Conservation (phyloP, 805 yeast species). For the Metschnikowia peoriensis region DNA sequence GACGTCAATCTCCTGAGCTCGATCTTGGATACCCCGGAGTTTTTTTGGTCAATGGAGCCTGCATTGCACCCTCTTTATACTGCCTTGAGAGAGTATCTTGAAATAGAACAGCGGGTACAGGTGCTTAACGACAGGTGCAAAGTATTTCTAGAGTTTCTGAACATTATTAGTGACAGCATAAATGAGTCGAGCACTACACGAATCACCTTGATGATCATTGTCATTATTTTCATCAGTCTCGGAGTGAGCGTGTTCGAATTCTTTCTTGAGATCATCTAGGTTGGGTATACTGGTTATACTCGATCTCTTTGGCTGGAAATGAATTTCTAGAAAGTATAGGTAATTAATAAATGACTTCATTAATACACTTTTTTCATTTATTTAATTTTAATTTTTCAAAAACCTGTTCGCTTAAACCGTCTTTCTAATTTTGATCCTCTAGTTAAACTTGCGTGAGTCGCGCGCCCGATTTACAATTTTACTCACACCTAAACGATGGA, state of each 20-base stretch:
- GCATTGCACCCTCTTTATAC: constrained; percentile 88
- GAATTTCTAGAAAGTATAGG: not conserved
- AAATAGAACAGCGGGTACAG: constrained; percentile 91
- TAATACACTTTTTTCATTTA: not conserved
- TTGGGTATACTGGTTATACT: constrained; percentile 5
- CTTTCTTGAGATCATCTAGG: constrained; percentile 47
- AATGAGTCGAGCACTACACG: constrained; percentile 91
- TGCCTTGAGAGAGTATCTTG: constrained; percentile 89
- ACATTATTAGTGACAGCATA: constrained; percentile 88
- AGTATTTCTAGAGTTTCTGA: constrained; percentile 90
- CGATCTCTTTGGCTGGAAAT: not conserved
- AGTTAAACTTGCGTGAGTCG: not conserved
- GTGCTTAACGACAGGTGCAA: constrained; percentile 92
- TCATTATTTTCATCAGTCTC: constrained; percentile 75
- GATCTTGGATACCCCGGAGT: constrained; percentile 92
- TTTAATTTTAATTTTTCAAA: not conserved
- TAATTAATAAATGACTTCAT: not conserved
- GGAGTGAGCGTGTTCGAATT: constrained; percentile 73
- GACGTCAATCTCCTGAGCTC: constrained; percentile 91
- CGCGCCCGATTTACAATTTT: not conserved
- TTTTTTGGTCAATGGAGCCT: constrained; percentile 94
- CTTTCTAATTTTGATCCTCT: not conserved
- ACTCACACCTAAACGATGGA: constrained; percentile 6
- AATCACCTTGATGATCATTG: constrained; percentile 85
- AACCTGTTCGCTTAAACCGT: too few relatives aligned